Evolutionary conservation across 805 yeast species (phyloP), one percentile per base, ranked within the genome.

Genomic region (Nematodospora valgi): DNA sequence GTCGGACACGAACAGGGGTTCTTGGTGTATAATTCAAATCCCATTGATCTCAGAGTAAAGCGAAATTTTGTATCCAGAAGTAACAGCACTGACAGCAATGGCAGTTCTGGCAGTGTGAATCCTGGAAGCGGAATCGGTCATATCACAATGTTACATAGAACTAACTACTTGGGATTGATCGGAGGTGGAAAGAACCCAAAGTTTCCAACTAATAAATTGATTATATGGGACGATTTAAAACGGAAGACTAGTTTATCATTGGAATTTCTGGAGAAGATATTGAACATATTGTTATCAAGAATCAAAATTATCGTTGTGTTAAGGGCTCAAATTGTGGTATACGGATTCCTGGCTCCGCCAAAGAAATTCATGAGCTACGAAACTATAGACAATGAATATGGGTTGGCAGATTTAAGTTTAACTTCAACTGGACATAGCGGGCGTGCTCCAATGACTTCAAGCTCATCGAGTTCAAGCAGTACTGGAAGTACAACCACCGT

Each of bases 211-310:
- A 86, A 86, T 60, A 85, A 84, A 55, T 74, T 88, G 24, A 72
- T 87, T 23, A 80, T 91, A 12, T 93, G 96, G 96, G 97, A 91
- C 59, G 98, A 91, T 55, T 58, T 86, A 41, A 85, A 86, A 58
- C 74, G 81, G 43, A 80, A 79, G 45, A 80, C 80, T 19, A 82
- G 89, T 4, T 66, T 86, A 13, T 72, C 74, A 23, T 60, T 93
- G 40, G 93, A 86, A 54, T 87, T 89, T 53, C 72, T 74, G 68
- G 75, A 80, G 30, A 85, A 91, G 0, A 81, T 91, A 4, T 62
- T 83, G 30, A 79, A 82, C 44, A 87, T 86, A 7, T 70, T 82
- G 25, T 58, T 91, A 25, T 83, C 95, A 8, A 68, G 96, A 37
- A 75, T 82, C 9, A 65, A 87, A 37, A 81, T 91, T 3, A 74